phyloP scores from a whole-genome alignment of 2,329 filamentous ascomycete genomes.

The Phoma sp. region DNA sequence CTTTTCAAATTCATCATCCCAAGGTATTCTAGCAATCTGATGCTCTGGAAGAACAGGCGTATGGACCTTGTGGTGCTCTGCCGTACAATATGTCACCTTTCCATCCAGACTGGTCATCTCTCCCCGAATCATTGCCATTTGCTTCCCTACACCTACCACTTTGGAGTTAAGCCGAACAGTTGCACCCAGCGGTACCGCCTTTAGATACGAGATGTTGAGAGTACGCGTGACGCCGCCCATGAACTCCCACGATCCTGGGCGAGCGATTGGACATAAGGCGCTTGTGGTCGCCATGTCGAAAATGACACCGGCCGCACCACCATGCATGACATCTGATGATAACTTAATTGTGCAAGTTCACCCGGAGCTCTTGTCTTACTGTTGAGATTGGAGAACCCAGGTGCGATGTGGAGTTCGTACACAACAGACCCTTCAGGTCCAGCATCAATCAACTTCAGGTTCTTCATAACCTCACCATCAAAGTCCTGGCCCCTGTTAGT shows the following conservation, averaged over 20 bases:
- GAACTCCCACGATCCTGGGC: constrained; percentile 60
- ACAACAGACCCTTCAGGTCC: constrained; percentile 42
- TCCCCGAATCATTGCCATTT: constrained; percentile 60
- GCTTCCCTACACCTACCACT: constrained; percentile 55
- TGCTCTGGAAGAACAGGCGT: constrained; percentile 51
- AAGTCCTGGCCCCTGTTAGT: constrained; percentile 39
- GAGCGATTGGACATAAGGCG: constrained; percentile 56
- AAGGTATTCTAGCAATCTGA: constrained; percentile 46
- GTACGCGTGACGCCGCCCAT: constrained; percentile 58
- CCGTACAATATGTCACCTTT: constrained; percentile 56
- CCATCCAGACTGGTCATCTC: constrained; percentile 58
- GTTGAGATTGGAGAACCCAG: constrained; percentile 49
- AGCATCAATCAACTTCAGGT: constrained; percentile 46
- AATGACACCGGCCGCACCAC: constrained; percentile 48
- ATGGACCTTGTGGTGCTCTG: constrained; percentile 61
- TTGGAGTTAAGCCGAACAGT: constrained; percentile 52
- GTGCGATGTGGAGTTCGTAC: constrained; percentile 43
- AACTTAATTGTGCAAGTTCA: neutral
- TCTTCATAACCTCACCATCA: constrained; percentile 47
- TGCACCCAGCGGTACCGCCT: constrained; percentile 55
- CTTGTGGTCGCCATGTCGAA: constrained; percentile 55
- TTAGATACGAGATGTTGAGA: constrained; percentile 59
- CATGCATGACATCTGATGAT: constrained; percentile 48
- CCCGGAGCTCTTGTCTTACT: constrained; percentile 25
- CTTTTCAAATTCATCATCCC: constrained; percentile 54